phyloP scores from a whole-genome alignment of 441 rosid genomes.

The Pelargonium citronellum region DNA sequence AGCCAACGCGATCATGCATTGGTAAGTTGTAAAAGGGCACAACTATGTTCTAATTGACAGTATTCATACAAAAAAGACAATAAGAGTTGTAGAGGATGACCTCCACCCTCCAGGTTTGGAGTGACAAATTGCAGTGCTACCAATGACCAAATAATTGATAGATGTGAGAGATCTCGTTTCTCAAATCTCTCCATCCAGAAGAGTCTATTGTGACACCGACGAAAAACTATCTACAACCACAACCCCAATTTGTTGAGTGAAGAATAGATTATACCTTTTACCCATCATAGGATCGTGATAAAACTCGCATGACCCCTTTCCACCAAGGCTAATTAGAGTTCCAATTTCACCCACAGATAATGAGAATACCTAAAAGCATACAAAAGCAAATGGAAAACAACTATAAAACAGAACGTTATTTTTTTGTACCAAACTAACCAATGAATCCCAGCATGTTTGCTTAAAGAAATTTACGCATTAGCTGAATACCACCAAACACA shows the following conservation, averaged over 20 bases:
- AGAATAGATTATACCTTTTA: conserved; percentile 48
- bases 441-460: background rate
- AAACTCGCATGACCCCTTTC: conserved; percentile 74
- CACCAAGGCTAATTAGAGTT: conserved; percentile 57
- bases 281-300: conserved; percentile 84
- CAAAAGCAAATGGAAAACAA: conserved; percentile 15
- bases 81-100: background rate
- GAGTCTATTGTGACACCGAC: background rate
- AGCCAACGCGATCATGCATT: background rate
- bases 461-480: no score
- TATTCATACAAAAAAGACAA: background rate
- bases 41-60: background rate
- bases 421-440: conserved; percentile 1
- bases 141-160: background rate
- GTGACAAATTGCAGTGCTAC: background rate
- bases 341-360: conserved; percentile 80
- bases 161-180: background rate
- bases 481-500: background rate
- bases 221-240: background rate
- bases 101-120: background rate
- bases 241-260: background rate
- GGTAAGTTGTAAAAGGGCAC: background rate
- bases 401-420: background rate
- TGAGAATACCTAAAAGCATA: conserved; percentile 59
- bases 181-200: background rate